Percentiles rank a stretch among this genome's conserved stretches.
phyloP scores from a whole-genome alignment of 345 rosid species.

The Balakata baccata region DNA sequence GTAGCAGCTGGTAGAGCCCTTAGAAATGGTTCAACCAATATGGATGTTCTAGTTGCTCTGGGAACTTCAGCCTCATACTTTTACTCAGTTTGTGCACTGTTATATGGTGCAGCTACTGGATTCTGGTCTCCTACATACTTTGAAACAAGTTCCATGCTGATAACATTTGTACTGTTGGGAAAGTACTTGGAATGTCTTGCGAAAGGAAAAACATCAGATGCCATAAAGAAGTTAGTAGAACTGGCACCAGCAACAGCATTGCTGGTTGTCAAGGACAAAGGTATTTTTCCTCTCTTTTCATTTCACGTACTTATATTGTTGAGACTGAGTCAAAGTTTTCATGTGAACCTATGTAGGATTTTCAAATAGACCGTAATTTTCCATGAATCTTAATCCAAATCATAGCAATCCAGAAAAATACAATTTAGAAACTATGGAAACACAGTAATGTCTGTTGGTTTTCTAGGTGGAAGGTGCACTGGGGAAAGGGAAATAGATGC shows the following conservation, averaged over 20 bases:
- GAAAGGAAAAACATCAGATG: conserved; percentile 97
- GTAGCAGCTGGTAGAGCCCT: conserved; percentile 97
- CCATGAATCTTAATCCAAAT: background rate
- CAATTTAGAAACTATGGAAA: background rate
- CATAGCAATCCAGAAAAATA: background rate
- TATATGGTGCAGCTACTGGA: conserved; percentile 92
- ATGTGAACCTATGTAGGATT: background rate
- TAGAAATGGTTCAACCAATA: conserved; percentile 95
- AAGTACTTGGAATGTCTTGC: conserved; percentile 96
- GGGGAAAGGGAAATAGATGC: conserved; percentile 95
- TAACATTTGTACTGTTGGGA: conserved; percentile 93
- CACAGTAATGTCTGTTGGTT: conserved; percentile 16
- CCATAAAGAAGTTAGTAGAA: conserved; percentile 92
- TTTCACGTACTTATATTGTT: background rate
- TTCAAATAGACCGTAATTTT: background rate
- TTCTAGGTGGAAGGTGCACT: conserved; percentile 56
- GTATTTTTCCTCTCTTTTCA: conserved; percentile 26
- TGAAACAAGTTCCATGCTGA: conserved; percentile 97
- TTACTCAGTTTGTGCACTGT: conserved; percentile 90
- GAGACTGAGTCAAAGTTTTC: background rate
- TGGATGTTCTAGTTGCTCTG: conserved; percentile 97
- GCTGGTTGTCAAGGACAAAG: conserved; percentile 75
- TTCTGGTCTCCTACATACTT: conserved; percentile 96
- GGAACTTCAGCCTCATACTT: conserved; percentile 95
- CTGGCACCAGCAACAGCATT: conserved; percentile 95